These are phyloP conservation scores for Mycena sp. DNA, from an alignment of 1,284 basidiomycete genomes.

Conservation along the genomic window DNA sequence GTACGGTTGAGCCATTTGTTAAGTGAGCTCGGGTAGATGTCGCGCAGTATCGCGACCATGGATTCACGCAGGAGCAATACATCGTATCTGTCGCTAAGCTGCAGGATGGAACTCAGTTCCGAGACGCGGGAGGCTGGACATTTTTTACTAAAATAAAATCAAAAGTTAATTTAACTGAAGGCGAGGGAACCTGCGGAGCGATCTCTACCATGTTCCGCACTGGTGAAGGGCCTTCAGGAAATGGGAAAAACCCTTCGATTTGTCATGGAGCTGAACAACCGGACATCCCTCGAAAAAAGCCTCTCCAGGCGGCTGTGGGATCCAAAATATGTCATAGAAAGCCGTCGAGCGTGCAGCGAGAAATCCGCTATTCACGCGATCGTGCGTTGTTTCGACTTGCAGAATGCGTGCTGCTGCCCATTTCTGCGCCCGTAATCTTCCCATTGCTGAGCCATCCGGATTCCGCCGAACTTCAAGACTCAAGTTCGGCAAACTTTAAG, in stretches of 20 bases:
- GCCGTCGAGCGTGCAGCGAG: neutral
- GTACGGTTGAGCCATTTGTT: neutral
- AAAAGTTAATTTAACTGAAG: too few species aligned
- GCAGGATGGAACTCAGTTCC: neutral
- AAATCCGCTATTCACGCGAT: neutral
- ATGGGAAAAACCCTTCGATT: neutral
- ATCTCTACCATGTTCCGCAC: neutral
- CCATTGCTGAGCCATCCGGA: too few species aligned
- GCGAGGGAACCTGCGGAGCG: too few species aligned
- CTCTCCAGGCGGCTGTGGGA: neutral
- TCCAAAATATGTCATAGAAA: slow-evolving; percentile 1
- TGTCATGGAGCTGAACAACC: slow-evolving; percentile 2
- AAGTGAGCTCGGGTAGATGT: neutral
- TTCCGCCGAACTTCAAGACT: too few species aligned
- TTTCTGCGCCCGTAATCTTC: too few species aligned
- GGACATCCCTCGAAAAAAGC: slow-evolving; percentile 1
- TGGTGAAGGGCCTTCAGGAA: neutral
- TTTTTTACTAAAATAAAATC: neutral
- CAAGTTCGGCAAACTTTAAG: too few species aligned
- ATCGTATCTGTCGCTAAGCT: slow-evolving; percentile 11
- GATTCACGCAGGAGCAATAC: neutral
- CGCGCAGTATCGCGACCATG: neutral
- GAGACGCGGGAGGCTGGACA: neutral
- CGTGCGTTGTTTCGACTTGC: neutral
- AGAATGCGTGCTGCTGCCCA: neutral